Percentiles rank a stretch among this genome's conserved stretches.
These are phyloP conservation scores for Cordyceps militaris DNA, from an alignment of 2,329 filamentous ascomycete species.

Conservation along the genomic window DNA sequence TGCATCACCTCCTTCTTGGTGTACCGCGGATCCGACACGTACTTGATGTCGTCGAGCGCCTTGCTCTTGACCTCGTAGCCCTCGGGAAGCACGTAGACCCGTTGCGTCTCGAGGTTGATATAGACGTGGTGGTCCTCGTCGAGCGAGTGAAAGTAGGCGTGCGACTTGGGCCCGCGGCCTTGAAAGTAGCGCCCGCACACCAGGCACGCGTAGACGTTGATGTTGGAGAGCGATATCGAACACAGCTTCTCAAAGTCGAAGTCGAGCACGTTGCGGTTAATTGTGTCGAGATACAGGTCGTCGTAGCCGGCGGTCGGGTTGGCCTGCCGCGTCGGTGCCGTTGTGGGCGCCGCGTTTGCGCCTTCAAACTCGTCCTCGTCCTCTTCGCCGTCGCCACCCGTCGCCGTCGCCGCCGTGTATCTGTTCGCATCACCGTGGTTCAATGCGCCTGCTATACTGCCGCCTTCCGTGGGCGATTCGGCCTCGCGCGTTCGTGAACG, in stretches of 20 bases:
- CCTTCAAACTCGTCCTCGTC: constrained; percentile 36
- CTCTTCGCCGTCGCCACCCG: constrained; percentile 23
- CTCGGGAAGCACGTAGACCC: constrained; percentile 86
- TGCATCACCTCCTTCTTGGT: constrained; percentile 70
- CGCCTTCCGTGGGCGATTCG: constrained; percentile 29
- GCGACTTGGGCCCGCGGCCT: constrained; percentile 84
- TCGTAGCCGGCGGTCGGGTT: constrained; percentile 83
- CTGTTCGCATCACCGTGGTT: constrained; percentile 26
- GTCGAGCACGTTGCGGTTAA: constrained; percentile 85
- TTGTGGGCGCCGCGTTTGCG: constrained; percentile 26
- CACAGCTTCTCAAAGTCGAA: constrained; percentile 99
- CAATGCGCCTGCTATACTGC: constrained; percentile 24
- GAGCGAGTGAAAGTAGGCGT: constrained; percentile 95
- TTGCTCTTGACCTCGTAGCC: constrained; percentile 95
- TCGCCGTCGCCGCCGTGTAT: constrained; percentile 15
- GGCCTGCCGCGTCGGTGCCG: constrained; percentile 57
- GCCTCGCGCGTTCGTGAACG: constrained; percentile 46
- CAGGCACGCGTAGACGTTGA: constrained; percentile 96
- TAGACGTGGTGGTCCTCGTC: constrained; percentile 96
- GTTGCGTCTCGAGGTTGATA: constrained; percentile 93
- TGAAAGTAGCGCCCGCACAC: constrained; percentile 98
- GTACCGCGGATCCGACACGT: constrained; percentile 87
- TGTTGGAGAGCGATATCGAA: constrained; percentile 91
- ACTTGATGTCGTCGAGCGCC: constrained; percentile 95
- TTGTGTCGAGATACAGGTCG: constrained; percentile 95